Evolutionary conservation across 306 rosid species (phyloP).

Genomic region (Cicer chorassanicum): DNA sequence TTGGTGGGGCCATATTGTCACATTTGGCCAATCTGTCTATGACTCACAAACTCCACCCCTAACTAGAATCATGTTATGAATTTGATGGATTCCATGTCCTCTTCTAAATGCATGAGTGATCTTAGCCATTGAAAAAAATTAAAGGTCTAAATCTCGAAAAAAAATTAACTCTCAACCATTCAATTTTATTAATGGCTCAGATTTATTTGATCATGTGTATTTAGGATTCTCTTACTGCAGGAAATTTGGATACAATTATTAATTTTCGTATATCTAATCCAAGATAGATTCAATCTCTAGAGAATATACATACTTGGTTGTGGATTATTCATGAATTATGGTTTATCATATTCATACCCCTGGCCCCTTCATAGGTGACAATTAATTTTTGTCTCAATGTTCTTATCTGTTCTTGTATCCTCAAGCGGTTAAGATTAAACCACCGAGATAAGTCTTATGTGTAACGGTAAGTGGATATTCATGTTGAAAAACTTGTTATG

Average conservation of each 20-base stretch:
- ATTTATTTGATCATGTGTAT: too few relatives aligned
- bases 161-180: too few relatives aligned
- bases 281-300: conserved; percentile 52
- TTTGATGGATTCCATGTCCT: not conserved
- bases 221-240: too few relatives aligned
- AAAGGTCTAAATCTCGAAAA: too few relatives aligned
- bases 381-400: conserved; percentile 7
- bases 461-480: conserved; percentile 42
- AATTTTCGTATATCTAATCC: conserved; percentile 36
- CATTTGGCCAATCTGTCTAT: conserved; percentile 66
- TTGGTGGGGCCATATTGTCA: conserved; percentile 62
- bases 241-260: too few relatives aligned
- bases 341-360: conserved; percentile 14
- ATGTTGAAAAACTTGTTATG: conserved; percentile 39
- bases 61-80: conserved; percentile 60
- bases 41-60: conserved; percentile 39
- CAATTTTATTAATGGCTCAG: too few relatives aligned
- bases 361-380: conserved; percentile 20
- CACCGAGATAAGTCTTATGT: conserved; percentile 34
- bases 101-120: too few relatives aligned
- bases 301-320: conserved; percentile 41
- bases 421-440: conserved; percentile 45
- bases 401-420: conserved; percentile 44
- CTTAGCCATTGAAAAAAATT: too few relatives aligned
- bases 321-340: conserved; percentile 36